Base-by-base conservation (phyloP, 2,329 filamentous ascomycete species). In the Curvularia sp. region DNA sequence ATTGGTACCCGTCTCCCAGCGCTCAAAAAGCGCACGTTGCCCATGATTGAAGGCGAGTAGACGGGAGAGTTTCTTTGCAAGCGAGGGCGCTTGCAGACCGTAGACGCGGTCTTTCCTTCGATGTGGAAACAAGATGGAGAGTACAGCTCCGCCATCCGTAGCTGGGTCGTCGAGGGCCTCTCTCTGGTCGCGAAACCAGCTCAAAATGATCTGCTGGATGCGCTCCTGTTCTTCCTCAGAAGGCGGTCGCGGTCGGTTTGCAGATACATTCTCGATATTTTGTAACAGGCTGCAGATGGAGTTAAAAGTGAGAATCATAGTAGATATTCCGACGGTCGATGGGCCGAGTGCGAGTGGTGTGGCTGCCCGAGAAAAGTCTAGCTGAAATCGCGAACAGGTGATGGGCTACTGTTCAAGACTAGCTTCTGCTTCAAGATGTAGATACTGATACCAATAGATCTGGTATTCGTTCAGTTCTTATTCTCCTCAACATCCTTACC, bases 21-120 rank as follows among this genome's bases (percentile, higher is more conserved):
- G 80, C 32, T 85, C 79, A 10, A 97, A 81, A 43, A 91, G 83
- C 13, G 79, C 77, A 27, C 84, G 80, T 13, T 91, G 84, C 2
- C 84, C 86, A 3, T 80, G 77, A 1, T 89, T 87, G 23, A 96
- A 81, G 4, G 83, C 76, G n/a, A 94, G 80, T 19, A 86, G 85
- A 30, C 87, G 84, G 3, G 83, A 85, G 15, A 97, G 82, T n/a
- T 91, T 84, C 50, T 83, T 86, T 55, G 88, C 85, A 0, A 97
- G 80, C 0, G 80, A 82, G 8, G 78, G 72, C 28, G 85, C 80
- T 69, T 91, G 86, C 1, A 96, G 81, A 36, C 82, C 84, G 72
- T 93, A 96, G 1, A 94, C 90, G 27, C 92, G 85, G 71, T 96
- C 92, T 2, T 87, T 88, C 52, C 92, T 83, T 63, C 84, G 87